These are phyloP conservation scores for Hyaloscypha hepaticicola DNA, from an alignment of 495 filamentous ascomycete genomes.

Conservation along the genomic window DNA sequence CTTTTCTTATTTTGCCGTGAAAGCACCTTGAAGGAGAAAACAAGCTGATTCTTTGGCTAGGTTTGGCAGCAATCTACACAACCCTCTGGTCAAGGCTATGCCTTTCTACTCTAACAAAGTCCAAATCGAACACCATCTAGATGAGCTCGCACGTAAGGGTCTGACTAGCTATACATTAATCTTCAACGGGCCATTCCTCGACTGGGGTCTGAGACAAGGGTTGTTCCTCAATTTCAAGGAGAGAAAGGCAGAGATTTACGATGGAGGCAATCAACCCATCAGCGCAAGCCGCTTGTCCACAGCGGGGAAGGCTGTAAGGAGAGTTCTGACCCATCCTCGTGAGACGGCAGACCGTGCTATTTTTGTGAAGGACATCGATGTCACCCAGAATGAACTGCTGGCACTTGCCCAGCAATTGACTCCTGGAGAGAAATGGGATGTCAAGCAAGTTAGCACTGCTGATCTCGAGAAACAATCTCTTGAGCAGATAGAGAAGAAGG, in stretches of 20 bases:
- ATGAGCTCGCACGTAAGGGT: slow-evolving; percentile 39
- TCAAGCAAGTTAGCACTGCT: slow-evolving; percentile 32
- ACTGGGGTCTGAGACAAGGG: slow-evolving; percentile 41
- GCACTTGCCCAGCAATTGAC: slow-evolving; percentile 38
- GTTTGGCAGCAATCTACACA: slow-evolving; percentile 50
- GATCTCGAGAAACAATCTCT: slow-evolving; percentile 10
- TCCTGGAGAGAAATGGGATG: slow-evolving; percentile 39
- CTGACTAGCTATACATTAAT: slow-evolving; percentile 46
- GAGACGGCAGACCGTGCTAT: slow-evolving; percentile 49
- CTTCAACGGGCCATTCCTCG: slow-evolving; percentile 46
- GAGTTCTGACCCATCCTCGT: slow-evolving; percentile 42
- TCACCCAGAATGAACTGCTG: slow-evolving; percentile 45
- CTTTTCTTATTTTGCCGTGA: too few relatives aligned
- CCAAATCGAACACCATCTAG: slow-evolving; percentile 39
- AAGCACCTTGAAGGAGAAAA: too few relatives aligned
- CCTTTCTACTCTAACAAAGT: slow-evolving; percentile 48
- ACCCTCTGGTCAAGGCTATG: slow-evolving; percentile 36
- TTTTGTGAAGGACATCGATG: slow-evolving; percentile 40
- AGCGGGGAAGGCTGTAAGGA: slow-evolving; percentile 42
- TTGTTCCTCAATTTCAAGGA: slow-evolving; percentile 42
- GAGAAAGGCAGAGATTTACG: slow-evolving; percentile 38
- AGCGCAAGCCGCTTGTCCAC: slow-evolving; percentile 41
- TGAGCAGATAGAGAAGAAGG: slow-evolving; percentile 12
- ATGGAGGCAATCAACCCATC: slow-evolving; percentile 44
- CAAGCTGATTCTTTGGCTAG: slow-evolving; percentile 34